Percentiles rank a stretch among this genome's conserved stretches.
Evolutionary conservation across 2,329 filamentous ascomycete species (phyloP).

Genomic region (Hawksworthiomyces lignivorus): DNA sequence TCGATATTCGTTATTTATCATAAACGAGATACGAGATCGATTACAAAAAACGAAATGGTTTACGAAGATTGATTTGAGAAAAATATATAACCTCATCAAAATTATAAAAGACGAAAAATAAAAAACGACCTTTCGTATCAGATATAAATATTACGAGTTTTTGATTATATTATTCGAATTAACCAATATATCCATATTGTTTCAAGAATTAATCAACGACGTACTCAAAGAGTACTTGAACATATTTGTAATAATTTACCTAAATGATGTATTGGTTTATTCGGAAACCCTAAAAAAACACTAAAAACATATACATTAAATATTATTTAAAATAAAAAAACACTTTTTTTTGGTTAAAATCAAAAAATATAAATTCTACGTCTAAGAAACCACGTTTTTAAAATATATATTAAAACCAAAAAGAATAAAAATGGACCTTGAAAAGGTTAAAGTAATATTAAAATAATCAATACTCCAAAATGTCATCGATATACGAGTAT

Average conservation of each 20-base stretch:
- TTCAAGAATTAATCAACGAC: background rate
- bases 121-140: background rate
- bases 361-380: no score
- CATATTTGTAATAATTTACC: slow-evolving; percentile 1
- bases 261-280: background rate
- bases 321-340: slow-evolving; percentile 2
- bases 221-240: background rate
- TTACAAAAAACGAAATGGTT: no score
- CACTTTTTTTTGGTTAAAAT: no score
- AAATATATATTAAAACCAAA: no score
- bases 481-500: no score
- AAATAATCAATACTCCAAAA: no score
- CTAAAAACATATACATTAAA: slow-evolving; percentile 2
- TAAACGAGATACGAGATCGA: no score
- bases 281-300: background rate
- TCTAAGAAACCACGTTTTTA: no score
- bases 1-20: no score
- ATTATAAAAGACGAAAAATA: background rate
- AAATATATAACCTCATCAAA: background rate
- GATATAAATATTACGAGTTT: background rate
- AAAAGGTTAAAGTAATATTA: no score
- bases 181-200: background rate
- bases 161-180: background rate
- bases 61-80: background rate
- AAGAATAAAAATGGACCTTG: no score